Evolutionary conservation across 208 protist species (phyloP), one percentile per base, ranked within the genome.

Genomic region (Wallacemonas sp.): DNA sequence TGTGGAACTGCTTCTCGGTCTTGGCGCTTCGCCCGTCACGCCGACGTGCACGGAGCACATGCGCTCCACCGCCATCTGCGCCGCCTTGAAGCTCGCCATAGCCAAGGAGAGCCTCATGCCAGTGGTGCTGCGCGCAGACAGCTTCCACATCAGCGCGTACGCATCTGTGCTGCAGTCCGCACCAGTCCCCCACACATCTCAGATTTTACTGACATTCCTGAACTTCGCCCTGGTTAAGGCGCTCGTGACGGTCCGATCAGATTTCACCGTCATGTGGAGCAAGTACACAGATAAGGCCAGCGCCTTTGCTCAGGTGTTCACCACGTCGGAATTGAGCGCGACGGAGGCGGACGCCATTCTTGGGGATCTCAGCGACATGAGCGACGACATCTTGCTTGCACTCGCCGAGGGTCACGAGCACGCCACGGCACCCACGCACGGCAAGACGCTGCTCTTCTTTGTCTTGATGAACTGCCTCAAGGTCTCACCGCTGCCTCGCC

Each of bases 201-300:
- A 97, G 71, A 60, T 89, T 3, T 62, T 97, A 3, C 67, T 97
- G 17, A 85, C 85, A 21, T 92, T 95, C 46, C 36, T 95, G 15
- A 85, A 87, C 66, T 84, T 84, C 59, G 71, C 63, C 3, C 19
- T 93, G 34, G 38, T 85, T 26, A 87, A 87, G 59, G 52, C 73
- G 22, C 64, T 96, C 63, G 79, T 81, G 21, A 61, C 76, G 24
- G 48, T 79, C n/a, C 29, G 79, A n/a, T 82, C 81, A 48, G 65
- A 68, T n/a, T 88, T 80, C 63, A 60, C 66, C 24, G 30, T 53
- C 21, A 34, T 70, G 44, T 89, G 84, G 81, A 63, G 67, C 29
- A 64, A 66, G 39, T 17, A 24, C 12, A 36, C 27, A 6, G 46
- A 69, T 13, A 48, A 75, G 36, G 29, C 12, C n/a, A 52, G 65